Percentiles rank a stretch among this genome's conserved stretches.
Conservation (phyloP, 2,329 filamentous ascomycete genomes). For the Aspergillus udagawae region DNA sequence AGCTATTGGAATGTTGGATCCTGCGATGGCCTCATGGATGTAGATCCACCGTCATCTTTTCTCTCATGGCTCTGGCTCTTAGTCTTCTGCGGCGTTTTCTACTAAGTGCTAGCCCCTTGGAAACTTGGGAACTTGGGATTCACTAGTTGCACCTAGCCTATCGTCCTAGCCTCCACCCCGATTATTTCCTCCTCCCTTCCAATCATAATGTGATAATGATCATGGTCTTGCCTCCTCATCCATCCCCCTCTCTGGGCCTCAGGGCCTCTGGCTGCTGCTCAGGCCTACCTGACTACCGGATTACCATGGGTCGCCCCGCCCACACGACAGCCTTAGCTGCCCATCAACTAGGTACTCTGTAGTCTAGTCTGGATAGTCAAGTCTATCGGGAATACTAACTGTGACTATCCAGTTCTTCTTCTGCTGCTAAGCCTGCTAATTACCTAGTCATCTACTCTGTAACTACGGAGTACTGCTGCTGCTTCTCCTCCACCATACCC, state of each 20-base stretch:
- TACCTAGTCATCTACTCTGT: neutral
- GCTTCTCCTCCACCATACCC: conserved; percentile 6
- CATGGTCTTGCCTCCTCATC: conserved; percentile 6
- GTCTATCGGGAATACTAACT: neutral
- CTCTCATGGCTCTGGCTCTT: neutral
- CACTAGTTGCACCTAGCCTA: conserved; percentile 19
- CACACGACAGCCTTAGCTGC: neutral
- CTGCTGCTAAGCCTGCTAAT: conserved; percentile 1
- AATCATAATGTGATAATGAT: neutral
- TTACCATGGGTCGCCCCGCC: neutral
- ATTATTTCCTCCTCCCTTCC: neutral
- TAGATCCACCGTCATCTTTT: conserved; percentile 16
- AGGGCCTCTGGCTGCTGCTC: conserved; percentile 6
- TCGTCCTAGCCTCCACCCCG: neutral
- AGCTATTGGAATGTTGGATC: conserved; percentile 9
- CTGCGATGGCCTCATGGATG: conserved; percentile 14
- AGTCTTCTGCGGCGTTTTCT: conserved; percentile 11
- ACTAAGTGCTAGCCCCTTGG: conserved; percentile 4
- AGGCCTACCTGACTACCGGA: conserved; percentile 9
- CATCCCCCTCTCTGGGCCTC: conserved; percentile 8
- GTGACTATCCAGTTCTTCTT: neutral
- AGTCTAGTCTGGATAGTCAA: neutral
- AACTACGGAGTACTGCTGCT: conserved; percentile 3
- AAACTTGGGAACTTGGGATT: conserved; percentile 14
- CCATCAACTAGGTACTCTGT: neutral